phyloP scores from a whole-genome alignment of 305 asterid species.

The Rubia peregrina region DNA sequence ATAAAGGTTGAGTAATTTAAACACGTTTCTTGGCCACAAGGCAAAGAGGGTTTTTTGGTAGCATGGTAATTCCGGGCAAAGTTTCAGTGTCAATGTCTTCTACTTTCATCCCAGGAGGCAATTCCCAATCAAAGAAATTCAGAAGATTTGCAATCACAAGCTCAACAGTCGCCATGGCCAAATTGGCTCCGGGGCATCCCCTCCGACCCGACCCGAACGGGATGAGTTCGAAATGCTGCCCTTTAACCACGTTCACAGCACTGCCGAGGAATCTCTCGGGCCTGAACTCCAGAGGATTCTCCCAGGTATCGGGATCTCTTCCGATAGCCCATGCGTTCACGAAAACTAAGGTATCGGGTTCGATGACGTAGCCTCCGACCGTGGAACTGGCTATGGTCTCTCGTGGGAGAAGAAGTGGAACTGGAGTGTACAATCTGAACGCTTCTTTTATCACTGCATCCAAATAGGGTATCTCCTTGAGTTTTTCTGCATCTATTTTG shows the following conservation, averaged over 20 bases:
- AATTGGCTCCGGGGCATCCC: slow-evolving; percentile 11
- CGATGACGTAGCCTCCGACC: neutral
- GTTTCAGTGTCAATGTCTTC: neutral
- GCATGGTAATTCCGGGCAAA: slow-evolving; percentile 6
- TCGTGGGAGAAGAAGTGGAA: slow-evolving; percentile 7
- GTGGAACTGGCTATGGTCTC: neutral
- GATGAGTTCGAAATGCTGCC: slow-evolving; percentile 7
- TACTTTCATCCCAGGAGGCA: neutral
- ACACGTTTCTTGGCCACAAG: neutral
- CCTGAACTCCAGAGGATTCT: neutral
- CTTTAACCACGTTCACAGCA: slow-evolving; percentile 1
- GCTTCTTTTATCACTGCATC: slow-evolving; percentile 10
- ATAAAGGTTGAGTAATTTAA: neutral
- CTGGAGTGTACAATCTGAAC: neutral
- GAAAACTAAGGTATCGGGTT: neutral
- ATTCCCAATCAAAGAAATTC: slow-evolving; percentile 3
- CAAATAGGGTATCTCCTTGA: neutral
- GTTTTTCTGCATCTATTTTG: slow-evolving; percentile 2
- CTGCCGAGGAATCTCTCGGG: slow-evolving; percentile 4
- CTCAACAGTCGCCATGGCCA: slow-evolving; percentile 7
- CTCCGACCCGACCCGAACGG: slow-evolving; percentile 7
- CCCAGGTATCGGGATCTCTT: slow-evolving; percentile 3
- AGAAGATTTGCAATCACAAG: slow-evolving; percentile 7
- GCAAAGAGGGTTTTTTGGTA: slow-evolving; percentile 5
- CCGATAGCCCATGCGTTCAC: slow-evolving; percentile 12